These are phyloP conservation scores for Scleromitrula shiraiana DNA, from an alignment of 2,329 filamentous ascomycete species.

Conservation along the genomic window DNA sequence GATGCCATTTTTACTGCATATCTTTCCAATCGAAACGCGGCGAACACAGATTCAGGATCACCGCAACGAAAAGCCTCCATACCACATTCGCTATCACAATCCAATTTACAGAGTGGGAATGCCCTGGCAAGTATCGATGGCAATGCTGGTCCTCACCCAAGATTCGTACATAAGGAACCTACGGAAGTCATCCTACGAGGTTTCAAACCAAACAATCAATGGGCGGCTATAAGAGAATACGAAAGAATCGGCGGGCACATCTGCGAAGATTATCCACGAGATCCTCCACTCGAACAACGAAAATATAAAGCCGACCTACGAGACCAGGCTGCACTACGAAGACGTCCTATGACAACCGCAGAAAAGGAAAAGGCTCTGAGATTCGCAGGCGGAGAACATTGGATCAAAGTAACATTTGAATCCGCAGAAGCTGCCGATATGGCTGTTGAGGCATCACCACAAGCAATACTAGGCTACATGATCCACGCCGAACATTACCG, in stretches of 20 bases:
- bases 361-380: constrained; percentile 74
- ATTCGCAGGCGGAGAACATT: constrained; percentile 78
- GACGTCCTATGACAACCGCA: constrained; percentile 56
- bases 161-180: constrained; percentile 41
- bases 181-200: constrained; percentile 83
- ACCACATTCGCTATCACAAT: constrained; percentile 28
- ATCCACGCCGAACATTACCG: constrained; percentile 65
- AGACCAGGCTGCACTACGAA: constrained; percentile 61
- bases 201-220: constrained; percentile 62
- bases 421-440: constrained; percentile 62
- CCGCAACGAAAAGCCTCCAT: constrained; percentile 28
- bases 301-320: constrained; percentile 68
- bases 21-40: constrained; percentile 37
- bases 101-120: constrained; percentile 31
- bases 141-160: constrained; percentile 17
- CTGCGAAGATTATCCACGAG: constrained; percentile 87
- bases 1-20: constrained; percentile 55
- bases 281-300: constrained; percentile 62
- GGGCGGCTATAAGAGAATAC: constrained; percentile 83
- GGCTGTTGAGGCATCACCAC: constrained; percentile 62
- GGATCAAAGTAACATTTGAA: constrained; percentile 84
- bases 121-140: constrained; percentile 23
- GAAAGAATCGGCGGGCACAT: constrained; percentile 79
- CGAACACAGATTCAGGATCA: constrained; percentile 26
- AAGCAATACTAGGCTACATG: constrained; percentile 61